Percentiles rank a stretch among this genome's conserved stretches.
Conservation (phyloP, 345 rosid genomes). For the Gossypium arboreum region DNA sequence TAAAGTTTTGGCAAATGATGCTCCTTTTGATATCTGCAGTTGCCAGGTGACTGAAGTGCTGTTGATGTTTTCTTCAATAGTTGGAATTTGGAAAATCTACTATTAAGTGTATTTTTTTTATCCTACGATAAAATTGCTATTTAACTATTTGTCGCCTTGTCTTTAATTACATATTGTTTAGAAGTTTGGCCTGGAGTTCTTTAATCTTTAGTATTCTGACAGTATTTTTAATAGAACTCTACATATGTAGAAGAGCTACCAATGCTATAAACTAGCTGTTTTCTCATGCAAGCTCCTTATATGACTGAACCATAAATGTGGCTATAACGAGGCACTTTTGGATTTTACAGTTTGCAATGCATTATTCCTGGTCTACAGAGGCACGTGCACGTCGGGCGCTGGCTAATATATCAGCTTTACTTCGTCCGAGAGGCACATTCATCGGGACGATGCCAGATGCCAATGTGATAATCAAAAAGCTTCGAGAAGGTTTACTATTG, state of each 20-base stretch:
- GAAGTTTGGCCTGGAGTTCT: neutral
- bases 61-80: conserved; percentile 1
- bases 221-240: neutral
- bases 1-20: conserved; percentile 83
- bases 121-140: neutral
- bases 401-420: conserved; percentile 88
- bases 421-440: conserved; percentile 91
- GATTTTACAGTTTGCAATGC: conserved; percentile 81
- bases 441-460: conserved; percentile 99
- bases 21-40: conserved; percentile 92
- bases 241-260: neutral
- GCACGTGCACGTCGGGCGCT: conserved; percentile 89
- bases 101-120: neutral
- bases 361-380: conserved; percentile 95
- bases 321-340: neutral
- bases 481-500: conserved; percentile 63
- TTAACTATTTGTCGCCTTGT: neutral
- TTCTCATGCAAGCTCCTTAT: neutral
- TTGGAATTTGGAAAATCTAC: neutral
- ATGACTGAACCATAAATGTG: neutral
- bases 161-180: neutral
- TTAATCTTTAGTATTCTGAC: neutral
- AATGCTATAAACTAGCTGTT: neutral
- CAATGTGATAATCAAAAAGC: conserved; percentile 81
- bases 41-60: conserved; percentile 61